phyloP scores from a whole-genome alignment of 2,329 filamentous ascomycete genomes.

The Aspergillus chevalieri region DNA sequence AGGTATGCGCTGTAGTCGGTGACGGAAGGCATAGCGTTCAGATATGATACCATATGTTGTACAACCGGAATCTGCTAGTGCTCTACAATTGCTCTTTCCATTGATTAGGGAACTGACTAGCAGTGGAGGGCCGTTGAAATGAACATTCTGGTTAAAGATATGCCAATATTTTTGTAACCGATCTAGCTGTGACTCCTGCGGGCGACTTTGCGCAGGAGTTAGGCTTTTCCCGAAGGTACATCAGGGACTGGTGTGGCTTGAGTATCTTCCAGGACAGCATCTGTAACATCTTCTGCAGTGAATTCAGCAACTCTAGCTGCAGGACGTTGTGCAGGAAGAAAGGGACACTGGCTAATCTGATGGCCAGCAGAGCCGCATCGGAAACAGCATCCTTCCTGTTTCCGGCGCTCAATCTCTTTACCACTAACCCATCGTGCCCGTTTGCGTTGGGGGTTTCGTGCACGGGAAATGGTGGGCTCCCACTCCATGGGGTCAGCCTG shows the following conservation, averaged over 20 bases:
- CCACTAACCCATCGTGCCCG: too few species aligned
- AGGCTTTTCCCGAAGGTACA: background rate
- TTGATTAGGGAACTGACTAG: background rate
- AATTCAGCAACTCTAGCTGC: background rate
- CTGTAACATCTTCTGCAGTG: background rate
- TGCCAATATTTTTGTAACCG: background rate
- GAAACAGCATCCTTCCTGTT: background rate
- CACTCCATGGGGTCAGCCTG: too few species aligned
- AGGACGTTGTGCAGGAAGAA: background rate
- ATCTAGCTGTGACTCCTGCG: background rate
- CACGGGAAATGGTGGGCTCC: too few species aligned
- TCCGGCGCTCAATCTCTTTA: too few species aligned
- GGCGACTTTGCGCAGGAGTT: background rate
- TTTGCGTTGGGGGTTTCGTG: too few species aligned
- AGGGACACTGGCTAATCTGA: background rate
- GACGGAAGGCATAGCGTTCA: background rate
- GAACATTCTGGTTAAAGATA: background rate
- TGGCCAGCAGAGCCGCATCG: background rate
- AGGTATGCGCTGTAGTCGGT: background rate
- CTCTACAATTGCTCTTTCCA: background rate
- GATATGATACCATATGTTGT: background rate
- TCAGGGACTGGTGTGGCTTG: background rate
- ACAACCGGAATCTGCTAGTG: background rate
- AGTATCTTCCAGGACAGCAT: background rate
- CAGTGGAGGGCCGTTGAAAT: background rate